A percentile compares a stretch with the other conserved stretches of the same genome.
Evolutionary conservation across 2,329 filamentous ascomycete species (phyloP).

Genomic region (Aspergillus thermomutatus): DNA sequence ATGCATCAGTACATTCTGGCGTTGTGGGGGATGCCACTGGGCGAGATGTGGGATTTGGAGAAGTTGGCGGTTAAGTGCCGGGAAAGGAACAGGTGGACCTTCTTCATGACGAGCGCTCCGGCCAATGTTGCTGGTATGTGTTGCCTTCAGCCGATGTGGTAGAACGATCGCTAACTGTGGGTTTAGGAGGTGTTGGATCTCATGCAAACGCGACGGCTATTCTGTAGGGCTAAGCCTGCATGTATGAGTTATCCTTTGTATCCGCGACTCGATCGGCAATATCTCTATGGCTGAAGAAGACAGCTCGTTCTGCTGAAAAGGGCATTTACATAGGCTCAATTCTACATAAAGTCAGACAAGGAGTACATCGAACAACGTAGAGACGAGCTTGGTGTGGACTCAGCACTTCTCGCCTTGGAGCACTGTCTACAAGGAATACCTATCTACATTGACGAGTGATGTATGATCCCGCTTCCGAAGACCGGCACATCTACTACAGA

Average conservation of each 20-base stretch:
- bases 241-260: background rate
- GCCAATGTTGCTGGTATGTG: conserved; percentile 39
- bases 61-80: conserved; percentile 33
- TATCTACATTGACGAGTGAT: background rate
- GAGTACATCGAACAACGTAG: too few species aligned
- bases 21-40: conserved; percentile 45
- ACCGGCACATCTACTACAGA: background rate
- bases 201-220: conserved; percentile 35
- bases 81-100: conserved; percentile 36
- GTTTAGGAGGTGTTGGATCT: conserved; percentile 29
- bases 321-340: too few species aligned
- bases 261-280: background rate
- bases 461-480: background rate
- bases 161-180: background rate
- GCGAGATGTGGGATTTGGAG: conserved; percentile 47
- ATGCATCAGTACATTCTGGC: conserved; percentile 42
- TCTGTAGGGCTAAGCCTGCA: conserved; percentile 13
- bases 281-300: background rate
- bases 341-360: too few species aligned
- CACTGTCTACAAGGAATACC: too few species aligned
- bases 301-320: background rate
- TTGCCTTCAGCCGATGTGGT: background rate
- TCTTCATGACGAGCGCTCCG: conserved; percentile 44
- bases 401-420: too few species aligned
- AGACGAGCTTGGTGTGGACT: too few species aligned